Evolutionary conservation across 1,139 yeast species (phyloP).

Genomic region (Nadsonia starkeyi-henricii): DNA sequence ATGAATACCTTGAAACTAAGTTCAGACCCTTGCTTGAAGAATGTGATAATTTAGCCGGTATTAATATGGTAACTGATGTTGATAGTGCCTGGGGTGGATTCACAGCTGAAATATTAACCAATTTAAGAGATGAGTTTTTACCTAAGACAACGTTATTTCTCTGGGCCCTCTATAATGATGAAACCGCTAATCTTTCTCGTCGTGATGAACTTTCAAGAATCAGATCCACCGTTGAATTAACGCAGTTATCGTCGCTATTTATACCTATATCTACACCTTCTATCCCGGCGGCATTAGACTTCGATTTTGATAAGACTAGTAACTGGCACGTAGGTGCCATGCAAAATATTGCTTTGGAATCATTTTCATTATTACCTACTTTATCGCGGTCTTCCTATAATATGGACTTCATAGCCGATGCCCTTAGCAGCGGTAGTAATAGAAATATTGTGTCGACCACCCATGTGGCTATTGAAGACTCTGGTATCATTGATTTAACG

Average conservation of each 20-base stretch:
- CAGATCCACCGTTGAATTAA: conserved; percentile 32
- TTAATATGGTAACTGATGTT: conserved; percentile 51
- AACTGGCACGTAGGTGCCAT: conserved; percentile 19
- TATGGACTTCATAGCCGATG: conserved; percentile 15
- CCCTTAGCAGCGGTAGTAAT: conserved; percentile 13
- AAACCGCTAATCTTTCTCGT: conserved; percentile 9
- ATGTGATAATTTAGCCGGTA: conserved; percentile 60
- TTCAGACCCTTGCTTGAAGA: conserved; percentile 59
- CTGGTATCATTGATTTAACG: conserved; percentile 10
- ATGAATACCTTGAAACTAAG: conserved; percentile 41
- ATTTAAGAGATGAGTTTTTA: conserved; percentile 55
- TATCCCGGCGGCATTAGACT: conserved; percentile 7
- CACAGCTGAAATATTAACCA: conserved; percentile 35
- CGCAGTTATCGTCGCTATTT: conserved; percentile 34
- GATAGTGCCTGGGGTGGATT: conserved; percentile 85
- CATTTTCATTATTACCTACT: conserved; percentile 18
- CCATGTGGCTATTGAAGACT: conserved; percentile 9
- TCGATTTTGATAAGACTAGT: conserved; percentile 11
- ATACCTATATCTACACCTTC: conserved; percentile 33
- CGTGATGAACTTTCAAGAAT: conserved; percentile 30
- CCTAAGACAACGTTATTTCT: conserved; percentile 47
- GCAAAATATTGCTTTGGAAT: conserved; percentile 17
- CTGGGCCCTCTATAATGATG: conserved; percentile 34
- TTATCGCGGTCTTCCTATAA: conserved; percentile 12
- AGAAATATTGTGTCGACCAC: conserved; percentile 15